phyloP scores from a whole-genome alignment of 441 rosid species.

The Populus tomentosa region DNA sequence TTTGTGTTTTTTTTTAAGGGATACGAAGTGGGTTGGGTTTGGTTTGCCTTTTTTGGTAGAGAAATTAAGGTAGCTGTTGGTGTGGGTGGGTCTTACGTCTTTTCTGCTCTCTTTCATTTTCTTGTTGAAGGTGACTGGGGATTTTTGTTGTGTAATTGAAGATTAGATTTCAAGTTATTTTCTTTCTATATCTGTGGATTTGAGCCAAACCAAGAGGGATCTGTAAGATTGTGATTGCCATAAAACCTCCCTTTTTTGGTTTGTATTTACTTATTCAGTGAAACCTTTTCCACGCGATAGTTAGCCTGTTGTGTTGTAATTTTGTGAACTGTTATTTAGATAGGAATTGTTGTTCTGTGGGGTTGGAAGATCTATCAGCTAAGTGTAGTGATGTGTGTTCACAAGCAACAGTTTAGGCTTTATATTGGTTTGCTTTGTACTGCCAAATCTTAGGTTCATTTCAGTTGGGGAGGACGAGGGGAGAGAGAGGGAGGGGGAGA shows the following conservation, averaged over 20 bases:
- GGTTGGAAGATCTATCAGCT: constrained; percentile 19
- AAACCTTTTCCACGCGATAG: constrained; percentile 15
- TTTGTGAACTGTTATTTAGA: constrained; percentile 20
- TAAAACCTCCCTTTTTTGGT: background rate
- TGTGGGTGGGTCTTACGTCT: constrained; percentile 33
- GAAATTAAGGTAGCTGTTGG: constrained; percentile 32
- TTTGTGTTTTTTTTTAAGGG: constrained; percentile 20
- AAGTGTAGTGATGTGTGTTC: constrained; percentile 27
- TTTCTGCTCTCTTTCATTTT: constrained; percentile 30
- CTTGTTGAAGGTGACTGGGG: constrained; percentile 7
- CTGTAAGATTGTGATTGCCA: background rate
- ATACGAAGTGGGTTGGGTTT: constrained; percentile 43
- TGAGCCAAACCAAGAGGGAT: background rate
- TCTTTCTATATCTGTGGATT: background rate
- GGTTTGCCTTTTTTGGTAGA: constrained; percentile 33
- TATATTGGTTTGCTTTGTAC: background rate
- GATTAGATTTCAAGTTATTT: background rate
- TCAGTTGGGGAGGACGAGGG: background rate
- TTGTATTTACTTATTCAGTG: constrained; percentile 11
- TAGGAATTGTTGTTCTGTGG: constrained; percentile 31
- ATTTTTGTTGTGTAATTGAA: constrained; percentile 2
- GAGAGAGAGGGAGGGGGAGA: no score
- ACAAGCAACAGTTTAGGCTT: constrained; percentile 12
- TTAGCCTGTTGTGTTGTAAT: constrained; percentile 10
- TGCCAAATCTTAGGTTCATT: background rate